Percentiles rank a stretch among this genome's conserved stretches.
phyloP scores from a whole-genome alignment of 352 stramenopile species.

The Pythium phragmitis region DNA sequence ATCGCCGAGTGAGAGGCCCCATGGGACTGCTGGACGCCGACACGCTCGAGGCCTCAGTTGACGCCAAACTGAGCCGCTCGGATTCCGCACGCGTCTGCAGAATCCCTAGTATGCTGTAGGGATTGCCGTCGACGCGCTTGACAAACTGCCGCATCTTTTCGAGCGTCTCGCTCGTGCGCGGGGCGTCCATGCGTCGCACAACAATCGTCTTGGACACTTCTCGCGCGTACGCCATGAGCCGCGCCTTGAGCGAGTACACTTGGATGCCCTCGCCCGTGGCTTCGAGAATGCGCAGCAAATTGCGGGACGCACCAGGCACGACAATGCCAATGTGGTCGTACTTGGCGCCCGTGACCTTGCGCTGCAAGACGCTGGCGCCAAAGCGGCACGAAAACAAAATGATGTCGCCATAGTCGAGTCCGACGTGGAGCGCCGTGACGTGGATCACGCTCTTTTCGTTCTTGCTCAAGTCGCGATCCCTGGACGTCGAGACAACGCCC shows the following conservation, averaged over 20 bases:
- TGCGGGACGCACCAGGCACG: constrained; percentile 55
- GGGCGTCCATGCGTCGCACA: constrained; percentile 48
- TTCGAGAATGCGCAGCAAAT: constrained; percentile 75
- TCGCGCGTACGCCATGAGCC: constrained; percentile 74
- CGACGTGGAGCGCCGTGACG: constrained; percentile 74
- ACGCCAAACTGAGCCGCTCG: constrained; percentile 24
- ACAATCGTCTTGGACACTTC: constrained; percentile 85
- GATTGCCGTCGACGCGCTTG: constrained; percentile 67
- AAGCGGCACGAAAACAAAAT: constrained; percentile 81
- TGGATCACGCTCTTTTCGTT: constrained; percentile 64
- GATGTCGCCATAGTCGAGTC: constrained; percentile 70
- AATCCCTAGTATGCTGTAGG: constrained; percentile 84
- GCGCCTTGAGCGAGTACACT: constrained; percentile 73
- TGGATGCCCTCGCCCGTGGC: constrained; percentile 79
- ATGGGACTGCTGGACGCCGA: constrained; percentile 8
- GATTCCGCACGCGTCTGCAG: constrained; percentile 57
- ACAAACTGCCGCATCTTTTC: constrained; percentile 57
- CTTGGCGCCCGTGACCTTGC: constrained; percentile 75
- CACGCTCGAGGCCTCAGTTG: constrained; percentile 3
- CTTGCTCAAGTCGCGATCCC: constrained; percentile 62
- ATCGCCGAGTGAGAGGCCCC: not conserved
- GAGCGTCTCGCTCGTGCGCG: constrained; percentile 45
- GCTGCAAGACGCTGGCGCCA: constrained; percentile 71
- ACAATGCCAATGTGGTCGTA: constrained; percentile 86
- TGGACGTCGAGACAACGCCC: constrained; percentile 65